Conservation (phyloP, 2,329 filamentous ascomycete genomes). For the Sclerotinia glacialis region DNA sequence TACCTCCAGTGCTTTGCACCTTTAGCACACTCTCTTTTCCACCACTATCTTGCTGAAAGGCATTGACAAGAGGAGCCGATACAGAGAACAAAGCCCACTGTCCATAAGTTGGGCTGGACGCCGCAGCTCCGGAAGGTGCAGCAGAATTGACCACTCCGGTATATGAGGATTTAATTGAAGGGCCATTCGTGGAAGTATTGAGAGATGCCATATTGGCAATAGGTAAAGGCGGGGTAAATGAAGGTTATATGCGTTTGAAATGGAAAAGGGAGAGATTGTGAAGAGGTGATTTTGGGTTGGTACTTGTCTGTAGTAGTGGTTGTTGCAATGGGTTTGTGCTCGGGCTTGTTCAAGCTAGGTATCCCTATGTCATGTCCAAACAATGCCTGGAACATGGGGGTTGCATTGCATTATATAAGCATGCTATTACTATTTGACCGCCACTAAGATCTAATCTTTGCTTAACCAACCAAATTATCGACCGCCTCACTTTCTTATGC, state of each 20-base stretch:
- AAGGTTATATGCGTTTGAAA: not conserved
- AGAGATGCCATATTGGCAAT: slow-evolving; percentile 65
- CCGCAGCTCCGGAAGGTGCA: slow-evolving; percentile 53
- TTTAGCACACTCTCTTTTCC: slow-evolving; percentile 93
- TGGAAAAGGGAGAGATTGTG: not conserved
- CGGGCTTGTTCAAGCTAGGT: slow-evolving; percentile 19
- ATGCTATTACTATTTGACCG: slow-evolving; percentile 5
- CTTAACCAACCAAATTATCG: slow-evolving; percentile 7
- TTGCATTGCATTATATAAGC: slow-evolving; percentile 8
- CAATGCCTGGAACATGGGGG: slow-evolving; percentile 14
- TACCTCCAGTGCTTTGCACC: slow-evolving; percentile 87
- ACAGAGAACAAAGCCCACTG: slow-evolving; percentile 96
- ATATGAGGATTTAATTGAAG: slow-evolving; percentile 82
- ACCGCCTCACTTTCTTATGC: slow-evolving; percentile 16
- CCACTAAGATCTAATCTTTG: slow-evolving; percentile 5
- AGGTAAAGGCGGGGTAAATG: not conserved
- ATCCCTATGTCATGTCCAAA: slow-evolving; percentile 18
- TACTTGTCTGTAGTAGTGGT: too few species aligned
- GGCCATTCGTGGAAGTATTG: slow-evolving; percentile 75
- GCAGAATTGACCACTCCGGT: slow-evolving; percentile 63
- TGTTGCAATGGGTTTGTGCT: slow-evolving; percentile 12
- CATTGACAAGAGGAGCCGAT: slow-evolving; percentile 85
- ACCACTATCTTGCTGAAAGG: slow-evolving; percentile 78
- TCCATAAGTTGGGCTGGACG: slow-evolving; percentile 74
- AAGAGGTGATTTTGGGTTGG: slow-evolving; percentile 1